Base-by-base conservation (phyloP, 176 grass and related monocot species). In the Ampelocalamus luodianensis region DNA sequence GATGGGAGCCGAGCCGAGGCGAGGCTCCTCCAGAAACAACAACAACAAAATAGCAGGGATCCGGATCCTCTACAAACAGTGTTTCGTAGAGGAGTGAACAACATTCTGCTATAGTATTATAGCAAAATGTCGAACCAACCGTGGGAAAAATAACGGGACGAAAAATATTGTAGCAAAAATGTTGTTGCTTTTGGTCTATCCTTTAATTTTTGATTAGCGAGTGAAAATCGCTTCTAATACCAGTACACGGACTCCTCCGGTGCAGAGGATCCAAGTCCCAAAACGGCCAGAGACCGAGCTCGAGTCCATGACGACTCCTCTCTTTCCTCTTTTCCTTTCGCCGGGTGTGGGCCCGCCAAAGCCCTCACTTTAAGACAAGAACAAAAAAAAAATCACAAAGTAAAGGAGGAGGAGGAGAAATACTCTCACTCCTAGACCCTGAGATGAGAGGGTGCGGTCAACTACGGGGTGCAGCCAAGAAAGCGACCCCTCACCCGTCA, bases 401-500 rank as follows among this genome's bases (percentile, higher is more conserved):
- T 40, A 64, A 45, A 17, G 14, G n/a, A 38, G 44, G n/a, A 38
- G 44, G 51, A 76, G 15, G 45, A 3, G 54, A 58, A 5, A 38
- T 27, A 45, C 23, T 10, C 69, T 5, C n/a, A 1, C 1, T 8
- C 17, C 22, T 56, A 56, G 7, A 22, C 54, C 3, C 50, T 17
- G 4, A 15, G 79, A 73, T 0, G 61, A 76, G 61, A 83, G 39
- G 4, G 27, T 4, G 49, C 26, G 59, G 89, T 90, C 89, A 90
- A 90, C 89, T 74, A 86, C 58, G 74, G 67, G 72, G 55, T 13
- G 68, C 56, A 78, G 72, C 45, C 48, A 4, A 27, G 89, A 90
- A 90, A 90, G 84, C 51, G 80, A 90, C 85, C 68, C 50, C 50
- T 61, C 89, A 90, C 85, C 89, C 8, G 61, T 34, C 75, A 75